Evolutionary conservation across 208 protist species (phyloP), one percentile per base, ranked within the genome.

Genomic region (Herpetomonas samuelpessoai): DNA sequence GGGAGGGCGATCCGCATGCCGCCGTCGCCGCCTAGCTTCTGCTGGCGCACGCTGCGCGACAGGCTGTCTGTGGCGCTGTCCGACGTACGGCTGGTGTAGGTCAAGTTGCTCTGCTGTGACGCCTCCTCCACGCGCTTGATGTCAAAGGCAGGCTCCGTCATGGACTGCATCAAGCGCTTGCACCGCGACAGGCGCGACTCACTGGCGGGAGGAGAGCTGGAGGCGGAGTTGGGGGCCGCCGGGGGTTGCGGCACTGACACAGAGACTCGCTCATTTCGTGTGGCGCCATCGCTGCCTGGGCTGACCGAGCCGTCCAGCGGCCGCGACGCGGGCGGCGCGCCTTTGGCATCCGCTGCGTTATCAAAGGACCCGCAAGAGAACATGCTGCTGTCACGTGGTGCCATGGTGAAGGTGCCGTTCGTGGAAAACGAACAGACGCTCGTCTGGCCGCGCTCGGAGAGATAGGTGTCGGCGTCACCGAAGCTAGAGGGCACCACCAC

Each of bases 101-200:
- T 19, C 44, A 19, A 24, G 3, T 7, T 48, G 25, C 19, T 7
- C 14, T 65, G 41, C 19, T 14, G 30, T 1, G 30, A 29, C n/a
- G 64, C 52, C 59, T 81, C 62, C 24, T 64, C 50, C 6, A 91
- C 74, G 26, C 65, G 57, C 47, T 78, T 69, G 14, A 93, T 60
- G 58, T 86, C 73, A 39, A 88, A 88, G 16, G 85, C 85, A 1
- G 85, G 85, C 10, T 58, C 44, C 19, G n/a, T 69, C 14, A 76
- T 52, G 51, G 53, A 51, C 29, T 74, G 74, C 19, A 65, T 46
- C 31, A 80, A 52, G 29, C 66, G 68, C 22, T 68, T 66, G 53
- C 68, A 86, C 31, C 74, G 71, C 0, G 79, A 86, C 46, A 90
- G 45, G 30, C 45, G 62, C 1, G 69, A 61, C 14, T 46, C 24